Conservation (phyloP, 1,284 basidiomycete genomes). For the Boletus calvinii region DNA sequence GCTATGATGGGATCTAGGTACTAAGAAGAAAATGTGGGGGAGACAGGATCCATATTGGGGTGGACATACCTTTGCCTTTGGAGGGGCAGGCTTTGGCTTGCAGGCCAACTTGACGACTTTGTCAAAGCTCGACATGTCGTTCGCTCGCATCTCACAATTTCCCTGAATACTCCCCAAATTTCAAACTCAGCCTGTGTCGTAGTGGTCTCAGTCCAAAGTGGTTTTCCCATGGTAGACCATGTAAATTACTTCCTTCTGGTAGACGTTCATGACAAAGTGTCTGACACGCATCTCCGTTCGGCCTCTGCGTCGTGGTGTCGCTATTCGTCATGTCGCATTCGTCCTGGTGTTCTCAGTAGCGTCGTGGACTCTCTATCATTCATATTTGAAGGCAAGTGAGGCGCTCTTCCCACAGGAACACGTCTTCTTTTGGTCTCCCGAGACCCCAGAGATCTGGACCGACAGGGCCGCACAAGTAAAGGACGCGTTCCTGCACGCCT, state of each 20-base stretch:
- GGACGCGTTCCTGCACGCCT: slow-evolving; percentile 62
- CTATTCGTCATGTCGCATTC: slow-evolving; percentile 30
- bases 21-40: slow-evolving; percentile 35
- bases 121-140: slow-evolving; percentile 72
- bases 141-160: neutral
- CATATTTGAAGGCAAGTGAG: slow-evolving; percentile 2
- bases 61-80: slow-evolving; percentile 80
- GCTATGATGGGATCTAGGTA: slow-evolving; percentile 92
- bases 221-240: no score
- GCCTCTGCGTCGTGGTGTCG: slow-evolving; percentile 23
- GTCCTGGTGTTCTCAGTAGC: slow-evolving; percentile 25
- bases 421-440: slow-evolving; percentile 24
- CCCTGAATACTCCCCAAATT: slow-evolving; percentile 14
- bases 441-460: slow-evolving; percentile 44
- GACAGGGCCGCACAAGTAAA: slow-evolving; percentile 56
- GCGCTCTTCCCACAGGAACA: slow-evolving; percentile 12
- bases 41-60: neutral
- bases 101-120: slow-evolving; percentile 90
- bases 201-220: neutral
- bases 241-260: no score
- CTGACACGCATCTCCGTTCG: neutral
- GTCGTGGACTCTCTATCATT: slow-evolving; percentile 19
- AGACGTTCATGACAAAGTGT: no score
- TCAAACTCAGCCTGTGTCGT: slow-evolving; percentile 26
- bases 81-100: slow-evolving; percentile 91